These are phyloP conservation scores for Suillus spraguei DNA, from an alignment of 768 basidiomycete genomes.

Conservation along the genomic window DNA sequence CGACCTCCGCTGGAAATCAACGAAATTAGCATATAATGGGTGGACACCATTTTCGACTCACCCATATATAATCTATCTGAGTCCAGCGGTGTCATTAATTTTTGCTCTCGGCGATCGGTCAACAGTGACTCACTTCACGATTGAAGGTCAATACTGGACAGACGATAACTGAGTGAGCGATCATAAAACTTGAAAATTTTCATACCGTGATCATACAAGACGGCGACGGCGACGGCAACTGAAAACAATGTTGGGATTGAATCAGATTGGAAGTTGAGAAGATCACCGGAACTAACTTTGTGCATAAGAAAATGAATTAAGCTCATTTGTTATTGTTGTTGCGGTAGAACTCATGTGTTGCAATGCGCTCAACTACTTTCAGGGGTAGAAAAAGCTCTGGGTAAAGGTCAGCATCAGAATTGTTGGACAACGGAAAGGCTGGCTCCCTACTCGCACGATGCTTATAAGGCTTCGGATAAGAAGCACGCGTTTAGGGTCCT, in stretches of 20 bases:
- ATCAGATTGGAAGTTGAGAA: neutral
- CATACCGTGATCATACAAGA: conserved; percentile 33
- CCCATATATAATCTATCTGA: conserved; percentile 35
- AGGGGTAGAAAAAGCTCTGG: neutral
- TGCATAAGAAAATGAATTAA: conserved; percentile 17
- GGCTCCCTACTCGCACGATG: neutral
- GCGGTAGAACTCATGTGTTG: neutral
- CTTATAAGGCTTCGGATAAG: neutral
- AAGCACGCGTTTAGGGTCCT: conserved; percentile 1
- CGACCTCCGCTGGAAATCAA: conserved; percentile 24
- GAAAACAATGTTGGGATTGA: conserved; percentile 9
- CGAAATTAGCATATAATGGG: conserved; percentile 5
- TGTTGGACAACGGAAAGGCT: neutral
- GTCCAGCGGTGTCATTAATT: conserved; percentile 2
- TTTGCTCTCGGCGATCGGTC: neutral
- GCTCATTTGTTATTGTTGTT: neutral
- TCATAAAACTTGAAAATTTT: neutral
- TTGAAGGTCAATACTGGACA: conserved; percentile 25
- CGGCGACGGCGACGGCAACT: conserved; percentile 32
- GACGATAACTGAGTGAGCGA: neutral
- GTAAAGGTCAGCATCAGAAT: neutral
- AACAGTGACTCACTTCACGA: conserved; percentile 28
- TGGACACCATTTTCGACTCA: conserved; percentile 13
- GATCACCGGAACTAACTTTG: conserved; percentile 22
- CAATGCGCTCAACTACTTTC: neutral